phyloP scores from a whole-genome alignment of 139 green algal genomes.

The Tetraselmis striata region DNA sequence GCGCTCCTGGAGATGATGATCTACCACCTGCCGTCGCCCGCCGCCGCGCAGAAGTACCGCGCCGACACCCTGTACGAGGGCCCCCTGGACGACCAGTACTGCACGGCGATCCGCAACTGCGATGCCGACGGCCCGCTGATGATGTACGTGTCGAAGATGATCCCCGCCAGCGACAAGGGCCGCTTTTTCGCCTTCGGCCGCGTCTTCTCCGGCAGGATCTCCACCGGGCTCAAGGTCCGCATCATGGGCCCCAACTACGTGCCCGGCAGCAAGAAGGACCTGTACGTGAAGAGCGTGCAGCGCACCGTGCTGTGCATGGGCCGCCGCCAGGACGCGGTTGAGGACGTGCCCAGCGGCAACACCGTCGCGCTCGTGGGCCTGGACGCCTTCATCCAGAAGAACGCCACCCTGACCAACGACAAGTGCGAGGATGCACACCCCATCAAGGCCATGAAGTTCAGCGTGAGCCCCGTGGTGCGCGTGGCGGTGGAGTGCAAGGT shows the following conservation, averaged over 20 bases:
- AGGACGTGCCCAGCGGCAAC: slow-evolving; percentile 98
- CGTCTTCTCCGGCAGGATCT: slow-evolving; percentile 89
- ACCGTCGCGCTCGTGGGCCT: slow-evolving; percentile 96
- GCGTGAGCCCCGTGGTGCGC: slow-evolving; percentile 68
- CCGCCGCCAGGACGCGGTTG: slow-evolving; percentile 91
- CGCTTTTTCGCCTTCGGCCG: slow-evolving; percentile 98
- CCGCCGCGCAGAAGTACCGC: slow-evolving; percentile 90
- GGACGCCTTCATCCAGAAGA: slow-evolving; percentile 99
- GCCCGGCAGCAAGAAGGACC: slow-evolving; percentile 97
- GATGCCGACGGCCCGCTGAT: slow-evolving; percentile 93
- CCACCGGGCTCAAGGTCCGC: slow-evolving; percentile 91
- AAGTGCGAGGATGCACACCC: slow-evolving; percentile 81
- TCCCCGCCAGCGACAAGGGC: slow-evolving; percentile 94
- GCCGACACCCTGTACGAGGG: slow-evolving; percentile 97
- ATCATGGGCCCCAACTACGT: slow-evolving; percentile 99
- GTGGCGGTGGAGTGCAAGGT: slow-evolving; percentile 93
- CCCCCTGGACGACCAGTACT: slow-evolving; percentile 92
- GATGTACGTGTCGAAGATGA: slow-evolving; percentile 99
- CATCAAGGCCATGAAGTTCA: slow-evolving; percentile 99
- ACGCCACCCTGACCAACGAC: slow-evolving; percentile 89
- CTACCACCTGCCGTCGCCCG: slow-evolving; percentile 62
- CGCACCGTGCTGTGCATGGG: slow-evolving; percentile 99
- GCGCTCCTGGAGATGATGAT: slow-evolving; percentile 99
- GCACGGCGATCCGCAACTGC: slow-evolving; percentile 89
- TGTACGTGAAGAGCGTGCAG: slow-evolving; percentile 98